phyloP scores from a whole-genome alignment of 2,329 filamentous ascomycete genomes.

The Xylariaceae sp. region DNA sequence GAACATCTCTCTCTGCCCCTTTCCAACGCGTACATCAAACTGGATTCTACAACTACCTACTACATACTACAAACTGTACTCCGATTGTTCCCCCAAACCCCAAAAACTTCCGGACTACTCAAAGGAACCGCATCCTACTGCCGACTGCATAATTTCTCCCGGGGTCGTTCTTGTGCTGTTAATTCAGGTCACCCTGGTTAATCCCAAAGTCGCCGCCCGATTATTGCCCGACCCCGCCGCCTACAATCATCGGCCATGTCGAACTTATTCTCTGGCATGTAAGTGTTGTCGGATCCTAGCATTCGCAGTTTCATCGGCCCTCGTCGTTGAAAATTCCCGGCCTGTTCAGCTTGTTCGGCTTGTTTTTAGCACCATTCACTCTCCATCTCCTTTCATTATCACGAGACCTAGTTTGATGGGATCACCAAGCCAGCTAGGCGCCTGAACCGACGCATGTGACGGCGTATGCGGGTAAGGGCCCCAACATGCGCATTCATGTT shows the following conservation, averaged over 20 bases:
- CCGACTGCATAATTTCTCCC: slow-evolving; percentile 12
- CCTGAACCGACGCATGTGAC: slow-evolving; percentile 1
- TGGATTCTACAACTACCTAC: slow-evolving; percentile 3
- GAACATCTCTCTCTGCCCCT: slow-evolving; percentile 21
- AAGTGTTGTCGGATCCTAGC: slow-evolving; percentile 31
- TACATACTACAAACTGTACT: neutral
- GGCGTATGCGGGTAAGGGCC: slow-evolving; percentile 1
- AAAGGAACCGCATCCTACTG: neutral
- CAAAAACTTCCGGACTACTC: slow-evolving; percentile 1
- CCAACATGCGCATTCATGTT: neutral
- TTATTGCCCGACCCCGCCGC: slow-evolving; percentile 21
- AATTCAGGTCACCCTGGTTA: slow-evolving; percentile 6
- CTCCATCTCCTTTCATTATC: neutral
- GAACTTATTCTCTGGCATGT: slow-evolving; percentile 58
- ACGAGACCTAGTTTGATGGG: slow-evolving; percentile 2
- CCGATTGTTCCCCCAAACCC: neutral
- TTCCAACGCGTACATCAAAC: slow-evolving; percentile 9
- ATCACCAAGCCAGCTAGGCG: slow-evolving; percentile 1
- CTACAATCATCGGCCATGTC: slow-evolving; percentile 42
- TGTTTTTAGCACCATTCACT: neutral
- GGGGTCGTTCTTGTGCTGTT: slow-evolving; percentile 4
- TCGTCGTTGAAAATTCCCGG: neutral
- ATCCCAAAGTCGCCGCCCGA: slow-evolving; percentile 8
- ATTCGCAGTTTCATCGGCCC: slow-evolving; percentile 2
- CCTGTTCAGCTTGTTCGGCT: neutral